Percentiles rank a stretch among this genome's conserved stretches.
Evolutionary conservation across 1,139 yeast species (phyloP).

Genomic region (Arxiozyma heterogenica): DNA sequence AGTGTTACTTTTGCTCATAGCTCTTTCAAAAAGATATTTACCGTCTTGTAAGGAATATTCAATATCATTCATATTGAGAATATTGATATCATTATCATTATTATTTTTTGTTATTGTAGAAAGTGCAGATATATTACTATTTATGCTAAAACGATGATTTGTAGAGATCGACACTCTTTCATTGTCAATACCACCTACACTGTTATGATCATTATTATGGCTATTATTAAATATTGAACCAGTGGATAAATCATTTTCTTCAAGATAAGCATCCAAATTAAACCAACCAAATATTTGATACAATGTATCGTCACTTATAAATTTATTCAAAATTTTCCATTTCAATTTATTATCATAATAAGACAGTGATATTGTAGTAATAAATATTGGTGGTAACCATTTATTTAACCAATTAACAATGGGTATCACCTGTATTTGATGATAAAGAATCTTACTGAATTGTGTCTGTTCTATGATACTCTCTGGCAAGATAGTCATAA

Average conservation of each 20-base stretch:
- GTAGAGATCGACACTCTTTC: not conserved
- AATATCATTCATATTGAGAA: slow-evolving; percentile 13
- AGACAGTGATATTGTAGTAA: slow-evolving; percentile 20
- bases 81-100: slow-evolving; percentile 15
- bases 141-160: not conserved
- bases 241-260: slow-evolving; percentile 5
- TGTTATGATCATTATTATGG: not conserved
- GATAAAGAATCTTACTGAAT: slow-evolving; percentile 9
- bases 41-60: slow-evolving; percentile 30
- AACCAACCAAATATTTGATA: slow-evolving; percentile 29
- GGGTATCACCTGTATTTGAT: slow-evolving; percentile 24
- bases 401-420: slow-evolving; percentile 23
- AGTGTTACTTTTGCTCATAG: slow-evolving; percentile 4
- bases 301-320: slow-evolving; percentile 29
- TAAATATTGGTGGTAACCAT: slow-evolving; percentile 24
- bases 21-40: slow-evolving; percentile 27
- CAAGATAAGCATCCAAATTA: slow-evolving; percentile 19
- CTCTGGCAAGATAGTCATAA: slow-evolving; percentile 24
- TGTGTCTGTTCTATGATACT: not conserved
- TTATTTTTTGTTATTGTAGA: slow-evolving; percentile 6
- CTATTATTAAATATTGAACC: not conserved
- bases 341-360: slow-evolving; percentile 26
- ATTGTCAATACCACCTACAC: not conserved
- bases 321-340: slow-evolving; percentile 20
- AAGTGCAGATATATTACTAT: not conserved